Conservation (phyloP, 2,329 filamentous ascomycete genomes). For the Diaporthe batatas region DNA sequence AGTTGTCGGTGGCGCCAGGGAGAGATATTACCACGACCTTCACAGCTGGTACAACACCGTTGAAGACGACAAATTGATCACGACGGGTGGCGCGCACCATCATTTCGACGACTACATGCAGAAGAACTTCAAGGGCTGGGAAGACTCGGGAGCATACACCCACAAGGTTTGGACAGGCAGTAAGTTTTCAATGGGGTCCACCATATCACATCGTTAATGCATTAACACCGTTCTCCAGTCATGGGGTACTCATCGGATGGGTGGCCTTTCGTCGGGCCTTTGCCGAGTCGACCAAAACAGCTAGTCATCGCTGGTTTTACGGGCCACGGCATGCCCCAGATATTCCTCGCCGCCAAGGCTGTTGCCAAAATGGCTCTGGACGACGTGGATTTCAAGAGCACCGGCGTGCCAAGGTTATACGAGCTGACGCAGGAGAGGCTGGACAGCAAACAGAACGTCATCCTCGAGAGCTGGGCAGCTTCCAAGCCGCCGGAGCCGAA, state of each 20-base stretch:
- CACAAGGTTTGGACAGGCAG: conserved; percentile 59
- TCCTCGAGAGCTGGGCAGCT: conserved; percentile 38
- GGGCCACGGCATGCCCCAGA: conserved; percentile 65
- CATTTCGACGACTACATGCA: conserved; percentile 64
- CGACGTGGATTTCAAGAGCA: conserved; percentile 50
- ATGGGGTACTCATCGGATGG: conserved; percentile 59
- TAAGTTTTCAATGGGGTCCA: conserved; percentile 39
- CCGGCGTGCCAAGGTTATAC: conserved; percentile 54
- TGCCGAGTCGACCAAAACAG: conserved; percentile 56
- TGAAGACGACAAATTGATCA: conserved; percentile 57
- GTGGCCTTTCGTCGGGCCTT: conserved; percentile 58
- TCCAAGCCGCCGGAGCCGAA: conserved; percentile 27
- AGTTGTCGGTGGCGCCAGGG: conserved; percentile 58
- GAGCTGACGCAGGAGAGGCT: conserved; percentile 51
- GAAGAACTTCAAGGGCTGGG: conserved; percentile 59
- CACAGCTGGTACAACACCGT: conserved; percentile 58
- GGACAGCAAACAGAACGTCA: conserved; percentile 40
- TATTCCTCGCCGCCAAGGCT: conserved; percentile 56
- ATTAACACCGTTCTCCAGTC: conserved; percentile 46
- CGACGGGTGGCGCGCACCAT: conserved; percentile 49
- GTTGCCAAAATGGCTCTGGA: conserved; percentile 56
- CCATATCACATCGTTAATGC: fast-evolving
- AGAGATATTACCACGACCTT: conserved; percentile 49
- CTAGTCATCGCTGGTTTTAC: conserved; percentile 64
- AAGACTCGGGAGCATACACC: conserved; percentile 54